phyloP scores from a whole-genome alignment of 1,284 basidiomycete genomes.

The Ustilago xerochloae region DNA sequence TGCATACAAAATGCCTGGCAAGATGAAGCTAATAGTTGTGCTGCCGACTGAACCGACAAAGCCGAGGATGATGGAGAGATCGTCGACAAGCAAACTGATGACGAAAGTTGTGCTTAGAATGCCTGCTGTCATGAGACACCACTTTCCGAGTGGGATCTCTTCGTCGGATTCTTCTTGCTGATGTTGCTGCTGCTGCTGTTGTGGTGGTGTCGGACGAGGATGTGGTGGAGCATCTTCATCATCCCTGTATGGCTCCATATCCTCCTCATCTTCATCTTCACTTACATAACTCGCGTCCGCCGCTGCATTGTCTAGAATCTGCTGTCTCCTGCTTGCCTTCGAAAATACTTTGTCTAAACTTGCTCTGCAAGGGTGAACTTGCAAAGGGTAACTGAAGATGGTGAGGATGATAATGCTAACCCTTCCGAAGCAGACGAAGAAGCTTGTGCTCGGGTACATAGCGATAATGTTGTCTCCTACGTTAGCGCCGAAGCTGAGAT shows the following conservation, averaged over 20 bases:
- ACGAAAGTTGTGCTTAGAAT: constrained; percentile 59
- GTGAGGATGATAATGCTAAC: constrained; percentile 88
- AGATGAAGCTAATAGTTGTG: constrained; percentile 93
- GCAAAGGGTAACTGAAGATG: constrained; percentile 73
- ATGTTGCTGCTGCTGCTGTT: not conserved
- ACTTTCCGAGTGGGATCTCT: constrained; percentile 39
- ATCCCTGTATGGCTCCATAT: constrained; percentile 38
- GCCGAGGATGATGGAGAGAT: constrained; percentile 71
- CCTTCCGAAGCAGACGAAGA: constrained; percentile 92
- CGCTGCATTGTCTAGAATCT: constrained; percentile 40
- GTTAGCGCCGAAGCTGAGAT: constrained; percentile 91
- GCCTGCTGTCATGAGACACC: constrained; percentile 56
- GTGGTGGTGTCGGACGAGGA: not conserved
- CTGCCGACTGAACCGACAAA: constrained; percentile 97
- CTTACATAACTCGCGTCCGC: constrained; percentile 9
- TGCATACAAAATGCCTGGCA: constrained; percentile 75
- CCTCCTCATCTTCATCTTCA: constrained; percentile 7
- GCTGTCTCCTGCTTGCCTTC: constrained; percentile 29
- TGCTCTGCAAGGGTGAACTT: constrained; percentile 84
- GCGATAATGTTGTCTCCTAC: constrained; percentile 66
- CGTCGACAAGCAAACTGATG: constrained; percentile 61
- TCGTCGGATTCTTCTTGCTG: constrained; percentile 15
- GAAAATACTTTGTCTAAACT: constrained; percentile 88
- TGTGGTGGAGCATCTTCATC: constrained; percentile 38
- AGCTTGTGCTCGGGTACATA: constrained; percentile 85